Conservation (phyloP, 2,329 filamentous ascomycete genomes). For the Lasiodiplodia theobromae region DNA sequence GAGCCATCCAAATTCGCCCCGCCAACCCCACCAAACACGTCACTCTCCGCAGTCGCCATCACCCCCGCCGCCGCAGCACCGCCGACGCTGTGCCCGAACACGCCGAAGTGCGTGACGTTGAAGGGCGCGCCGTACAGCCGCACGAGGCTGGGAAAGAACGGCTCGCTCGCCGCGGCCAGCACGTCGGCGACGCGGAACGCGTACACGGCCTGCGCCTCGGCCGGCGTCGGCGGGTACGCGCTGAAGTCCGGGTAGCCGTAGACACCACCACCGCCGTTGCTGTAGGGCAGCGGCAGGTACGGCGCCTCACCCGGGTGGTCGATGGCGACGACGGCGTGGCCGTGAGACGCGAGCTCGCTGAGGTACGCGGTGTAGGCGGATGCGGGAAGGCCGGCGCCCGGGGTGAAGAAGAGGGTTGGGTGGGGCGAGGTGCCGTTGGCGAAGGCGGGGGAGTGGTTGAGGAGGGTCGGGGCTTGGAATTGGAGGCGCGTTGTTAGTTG, state of each 20-base stretch:
- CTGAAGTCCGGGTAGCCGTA: constrained; percentile 1
- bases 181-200: background rate
- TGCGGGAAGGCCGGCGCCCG: constrained; percentile 7
- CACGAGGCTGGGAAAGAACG: constrained; percentile 8
- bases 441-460: background rate
- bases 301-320: constrained; percentile 25
- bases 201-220: background rate
- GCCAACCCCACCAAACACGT: constrained; percentile 32
- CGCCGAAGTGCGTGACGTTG: constrained; percentile 17
- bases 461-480: background rate
- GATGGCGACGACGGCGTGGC: constrained; percentile 19
- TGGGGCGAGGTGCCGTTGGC: constrained; percentile 9
- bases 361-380: constrained; percentile 27
- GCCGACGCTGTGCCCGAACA: constrained; percentile 11
- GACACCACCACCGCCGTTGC: constrained; percentile 10
- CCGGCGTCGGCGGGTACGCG: background rate
- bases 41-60: constrained; percentile 23
- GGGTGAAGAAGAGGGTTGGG: constrained; percentile 20
- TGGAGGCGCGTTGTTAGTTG: background rate
- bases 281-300: constrained; percentile 2
- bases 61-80: constrained; percentile 29
- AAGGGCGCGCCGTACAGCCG: constrained; percentile 4
- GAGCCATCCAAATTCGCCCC: constrained; percentile 35
- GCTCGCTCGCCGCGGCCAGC: background rate
- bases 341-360: constrained; percentile 11